These are phyloP conservation scores for Taphrina pruni DNA, from an alignment of 1,139 yeast species.

Conservation along the genomic window DNA sequence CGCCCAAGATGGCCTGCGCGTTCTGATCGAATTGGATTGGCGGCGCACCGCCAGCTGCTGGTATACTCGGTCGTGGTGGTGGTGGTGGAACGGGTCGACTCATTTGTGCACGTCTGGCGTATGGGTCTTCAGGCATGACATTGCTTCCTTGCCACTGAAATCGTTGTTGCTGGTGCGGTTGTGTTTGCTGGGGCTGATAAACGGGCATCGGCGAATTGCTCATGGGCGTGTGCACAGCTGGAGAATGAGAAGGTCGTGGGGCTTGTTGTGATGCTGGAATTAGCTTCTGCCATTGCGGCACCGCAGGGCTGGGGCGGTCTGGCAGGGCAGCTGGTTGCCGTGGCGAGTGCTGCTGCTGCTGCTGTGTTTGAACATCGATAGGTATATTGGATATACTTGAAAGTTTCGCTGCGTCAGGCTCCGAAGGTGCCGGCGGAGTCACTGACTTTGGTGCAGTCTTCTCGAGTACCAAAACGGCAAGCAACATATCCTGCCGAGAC, in stretches of 20 bases:
- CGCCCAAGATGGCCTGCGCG: slow-evolving; percentile 26
- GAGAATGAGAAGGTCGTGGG: background rate
- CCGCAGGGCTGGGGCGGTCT: background rate
- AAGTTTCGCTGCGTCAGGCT: background rate
- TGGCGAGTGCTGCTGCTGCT: background rate
- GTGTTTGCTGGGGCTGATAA: background rate
- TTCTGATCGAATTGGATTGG: slow-evolving; percentile 26
- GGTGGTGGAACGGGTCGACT: background rate
- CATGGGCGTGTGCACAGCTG: slow-evolving; percentile 1
- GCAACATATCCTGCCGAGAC: slow-evolving; percentile 52
- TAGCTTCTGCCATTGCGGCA: slow-evolving; percentile 8
- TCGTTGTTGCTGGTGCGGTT: slow-evolving; percentile 7
- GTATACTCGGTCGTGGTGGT: background rate
- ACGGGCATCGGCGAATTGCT: background rate
- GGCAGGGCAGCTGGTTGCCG: background rate
- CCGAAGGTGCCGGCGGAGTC: background rate
- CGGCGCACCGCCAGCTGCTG: background rate
- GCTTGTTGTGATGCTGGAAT: background rate
- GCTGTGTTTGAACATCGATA: background rate
- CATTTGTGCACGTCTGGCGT: slow-evolving; percentile 24
- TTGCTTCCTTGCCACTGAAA: background rate
- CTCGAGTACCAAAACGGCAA: slow-evolving; percentile 57
- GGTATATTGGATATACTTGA: background rate
- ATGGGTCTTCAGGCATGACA: slow-evolving; percentile 11
- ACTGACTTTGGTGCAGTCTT: slow-evolving; percentile 46